Evolutionary conservation across 495 filamentous ascomycete species (phyloP).

Genomic region (Xylaria sp.): DNA sequence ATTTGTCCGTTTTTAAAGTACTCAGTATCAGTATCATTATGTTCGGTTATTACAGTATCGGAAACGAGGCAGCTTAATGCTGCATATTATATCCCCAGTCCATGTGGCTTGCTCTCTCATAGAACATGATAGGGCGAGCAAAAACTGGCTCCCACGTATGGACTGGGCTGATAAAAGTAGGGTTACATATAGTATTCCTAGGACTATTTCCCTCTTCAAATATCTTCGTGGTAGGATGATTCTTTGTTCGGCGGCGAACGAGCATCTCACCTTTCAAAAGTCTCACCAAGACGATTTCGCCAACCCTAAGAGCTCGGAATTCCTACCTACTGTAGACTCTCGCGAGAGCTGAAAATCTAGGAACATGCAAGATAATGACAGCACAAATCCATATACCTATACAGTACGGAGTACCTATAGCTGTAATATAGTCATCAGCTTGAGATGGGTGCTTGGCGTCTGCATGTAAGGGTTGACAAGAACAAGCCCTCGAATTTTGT

Average conservation of each 20-base stretch:
- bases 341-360: conserved; percentile 2
- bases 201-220: background rate
- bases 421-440: background rate
- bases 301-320: background rate
- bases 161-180: background rate
- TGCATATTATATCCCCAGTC: background rate
- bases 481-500: background rate
- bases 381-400: background rate
- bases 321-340: background rate
- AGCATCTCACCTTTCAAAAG: background rate
- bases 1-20: background rate
- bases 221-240: background rate
- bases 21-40: background rate
- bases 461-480: background rate
- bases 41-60: background rate
- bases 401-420: background rate
- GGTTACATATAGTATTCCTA: background rate
- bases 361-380: conserved; percentile 3
- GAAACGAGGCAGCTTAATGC: background rate
- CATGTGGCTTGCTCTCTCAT: background rate
- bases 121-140: background rate
- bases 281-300: background rate
- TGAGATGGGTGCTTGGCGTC: background rate
- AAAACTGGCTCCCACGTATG: background rate
- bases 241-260: background rate